Conservation (phyloP, 768 basidiomycete species). For the Candolleomyces eurysporus region DNA sequence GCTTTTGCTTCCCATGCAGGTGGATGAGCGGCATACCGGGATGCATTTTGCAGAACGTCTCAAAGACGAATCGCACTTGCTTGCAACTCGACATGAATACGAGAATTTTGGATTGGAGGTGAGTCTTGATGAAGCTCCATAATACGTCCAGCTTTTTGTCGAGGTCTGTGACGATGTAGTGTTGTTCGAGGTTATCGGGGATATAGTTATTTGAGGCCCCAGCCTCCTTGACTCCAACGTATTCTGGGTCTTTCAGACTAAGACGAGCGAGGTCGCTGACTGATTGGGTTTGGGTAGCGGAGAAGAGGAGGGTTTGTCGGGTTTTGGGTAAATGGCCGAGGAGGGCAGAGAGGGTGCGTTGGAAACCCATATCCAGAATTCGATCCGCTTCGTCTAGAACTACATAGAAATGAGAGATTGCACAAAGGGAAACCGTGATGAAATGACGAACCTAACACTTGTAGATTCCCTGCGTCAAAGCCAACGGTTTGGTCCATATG, state of each 20-base stretch:
- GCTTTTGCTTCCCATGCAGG: conserved; percentile 96
- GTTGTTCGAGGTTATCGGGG: conserved; percentile 81
- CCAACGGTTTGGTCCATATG: conserved; percentile 99
- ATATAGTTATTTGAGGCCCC: conserved; percentile 53
- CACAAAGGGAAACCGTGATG: neutral
- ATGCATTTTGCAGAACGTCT: conserved; percentile 94
- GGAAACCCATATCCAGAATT: conserved; percentile 95
- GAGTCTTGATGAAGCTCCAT: conserved; percentile 94
- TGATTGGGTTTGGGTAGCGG: conserved; percentile 93
- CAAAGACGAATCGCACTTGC: conserved; percentile 95
- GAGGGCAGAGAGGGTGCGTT: conserved; percentile 84
- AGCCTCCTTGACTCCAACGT: conserved; percentile 58
- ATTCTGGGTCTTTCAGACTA: conserved; percentile 78
- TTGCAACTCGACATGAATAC: conserved; percentile 96
- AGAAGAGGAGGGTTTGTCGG: conserved; percentile 94
- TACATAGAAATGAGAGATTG: conserved; percentile 24
- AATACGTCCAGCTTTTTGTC: conserved; percentile 89
- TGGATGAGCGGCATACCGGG: conserved; percentile 92
- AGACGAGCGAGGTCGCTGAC: conserved; percentile 87
- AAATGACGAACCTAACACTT: conserved; percentile 70
- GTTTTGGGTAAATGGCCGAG: conserved; percentile 88
- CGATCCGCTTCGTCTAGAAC: conserved; percentile 97
- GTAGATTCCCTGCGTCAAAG: conserved; percentile 89
- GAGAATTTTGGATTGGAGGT: conserved; percentile 86
- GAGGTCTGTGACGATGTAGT: conserved; percentile 80